Evolutionary conservation across 768 basidiomycete genomes (phyloP).

Genomic region (Russula vinacea): DNA sequence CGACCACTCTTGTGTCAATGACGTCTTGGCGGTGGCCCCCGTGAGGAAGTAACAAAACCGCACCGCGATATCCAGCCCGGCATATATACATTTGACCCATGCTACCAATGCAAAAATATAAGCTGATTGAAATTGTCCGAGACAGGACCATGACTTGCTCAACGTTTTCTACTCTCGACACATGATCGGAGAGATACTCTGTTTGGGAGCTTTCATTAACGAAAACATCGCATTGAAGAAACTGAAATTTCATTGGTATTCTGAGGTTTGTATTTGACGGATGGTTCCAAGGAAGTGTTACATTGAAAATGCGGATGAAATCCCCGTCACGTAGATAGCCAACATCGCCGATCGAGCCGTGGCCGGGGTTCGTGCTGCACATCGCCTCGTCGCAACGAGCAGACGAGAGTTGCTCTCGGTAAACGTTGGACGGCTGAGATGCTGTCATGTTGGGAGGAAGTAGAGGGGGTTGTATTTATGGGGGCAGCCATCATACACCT

Average conservation of each 20-base stretch:
- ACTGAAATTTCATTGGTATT: background rate
- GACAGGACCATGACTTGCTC: background rate
- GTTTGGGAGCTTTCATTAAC: background rate
- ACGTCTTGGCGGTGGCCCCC: background rate
- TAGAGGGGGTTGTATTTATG: no score
- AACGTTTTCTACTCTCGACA: background rate
- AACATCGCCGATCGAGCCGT: constrained; percentile 17
- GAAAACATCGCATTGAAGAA: background rate
- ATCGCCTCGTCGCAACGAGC: no score
- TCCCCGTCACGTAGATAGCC: constrained; percentile 26
- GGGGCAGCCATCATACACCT: no score
- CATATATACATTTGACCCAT: background rate
- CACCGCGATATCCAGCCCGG: background rate
- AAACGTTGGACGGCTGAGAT: no score
- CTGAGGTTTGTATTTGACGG: background rate
- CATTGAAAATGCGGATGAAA: constrained; percentile 30
- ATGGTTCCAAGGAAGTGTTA: constrained; percentile 2
- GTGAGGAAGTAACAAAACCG: background rate
- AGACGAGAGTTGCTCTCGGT: no score
- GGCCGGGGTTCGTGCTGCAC: no score
- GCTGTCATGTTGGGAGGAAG: no score
- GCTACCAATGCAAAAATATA: background rate
- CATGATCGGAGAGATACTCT: background rate
- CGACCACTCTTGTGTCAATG: constrained; percentile 1
- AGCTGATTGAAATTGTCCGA: no score